Percentiles rank a stretch among this genome's conserved stretches.
phyloP scores from a whole-genome alignment of 148 eudicot genomes.

The Cornus kousa region DNA sequence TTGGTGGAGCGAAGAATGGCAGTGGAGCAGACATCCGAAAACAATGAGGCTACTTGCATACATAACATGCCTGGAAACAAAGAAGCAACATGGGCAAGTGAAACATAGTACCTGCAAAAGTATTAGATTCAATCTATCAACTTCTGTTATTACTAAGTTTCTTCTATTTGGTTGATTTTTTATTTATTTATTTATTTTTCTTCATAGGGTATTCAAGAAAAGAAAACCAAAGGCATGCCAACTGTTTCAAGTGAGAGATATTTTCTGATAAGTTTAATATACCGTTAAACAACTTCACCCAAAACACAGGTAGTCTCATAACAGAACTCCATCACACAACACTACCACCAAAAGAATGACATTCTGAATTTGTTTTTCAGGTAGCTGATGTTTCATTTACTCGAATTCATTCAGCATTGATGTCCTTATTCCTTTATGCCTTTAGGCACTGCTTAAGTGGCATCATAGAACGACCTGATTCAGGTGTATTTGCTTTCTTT shows the following conservation, averaged over 20 bases:
- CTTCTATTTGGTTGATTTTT: not conserved
- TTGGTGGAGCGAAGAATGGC: slow-evolving; percentile 72
- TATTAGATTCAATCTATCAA: slow-evolving; percentile 41
- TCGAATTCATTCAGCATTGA: not conserved
- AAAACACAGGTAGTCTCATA: not conserved
- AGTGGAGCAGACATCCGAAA: slow-evolving; percentile 58
- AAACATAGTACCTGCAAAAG: slow-evolving; percentile 96
- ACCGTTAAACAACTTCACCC: not conserved
- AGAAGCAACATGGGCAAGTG: slow-evolving; percentile 97
- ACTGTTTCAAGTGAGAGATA: not conserved
- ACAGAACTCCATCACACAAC: not conserved
- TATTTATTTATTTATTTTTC: not conserved
- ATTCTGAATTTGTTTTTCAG: not conserved
- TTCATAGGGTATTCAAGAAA: not conserved
- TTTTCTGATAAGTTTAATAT: not conserved
- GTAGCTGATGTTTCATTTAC: not conserved
- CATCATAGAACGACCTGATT: not conserved
- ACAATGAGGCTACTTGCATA: slow-evolving; percentile 42
- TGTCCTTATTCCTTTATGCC: not conserved
- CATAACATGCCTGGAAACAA: slow-evolving; percentile 83
- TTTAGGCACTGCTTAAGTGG: not conserved
- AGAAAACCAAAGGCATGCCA: not conserved
- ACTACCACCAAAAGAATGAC: not conserved
- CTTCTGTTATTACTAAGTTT: slow-evolving; percentile 10
- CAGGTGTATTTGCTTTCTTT: not conserved